phyloP scores from a whole-genome alignment of 169 alveolate species.

The Cryptosporidium muris region DNA sequence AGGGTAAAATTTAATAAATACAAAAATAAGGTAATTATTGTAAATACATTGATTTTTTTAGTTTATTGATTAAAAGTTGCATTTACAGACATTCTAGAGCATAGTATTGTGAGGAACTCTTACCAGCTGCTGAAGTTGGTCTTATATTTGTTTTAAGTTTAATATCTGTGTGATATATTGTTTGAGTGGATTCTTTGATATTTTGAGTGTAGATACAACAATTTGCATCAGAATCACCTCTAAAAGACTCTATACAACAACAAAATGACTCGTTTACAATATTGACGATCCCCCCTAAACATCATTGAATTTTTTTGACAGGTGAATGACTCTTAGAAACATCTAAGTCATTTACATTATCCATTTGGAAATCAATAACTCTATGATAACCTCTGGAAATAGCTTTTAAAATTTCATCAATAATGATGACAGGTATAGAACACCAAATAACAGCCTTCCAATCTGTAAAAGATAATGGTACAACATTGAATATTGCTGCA shows the following conservation, averaged over 20 bases:
- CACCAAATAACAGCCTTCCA: slow-evolving; percentile 94
- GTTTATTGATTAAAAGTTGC: background rate
- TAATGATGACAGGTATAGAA: slow-evolving; percentile 96
- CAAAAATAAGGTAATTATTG: no score
- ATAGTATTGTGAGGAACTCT: slow-evolving; percentile 46
- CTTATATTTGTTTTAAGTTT: slow-evolving; percentile 34
- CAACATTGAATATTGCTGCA: slow-evolving; percentile 91
- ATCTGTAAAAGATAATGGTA: slow-evolving; percentile 88
- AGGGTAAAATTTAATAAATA: no score
- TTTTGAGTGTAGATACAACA: slow-evolving; percentile 56
- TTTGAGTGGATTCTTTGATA: slow-evolving; percentile 21
- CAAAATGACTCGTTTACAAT: slow-evolving; percentile 51
- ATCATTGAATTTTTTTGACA: slow-evolving; percentile 40
- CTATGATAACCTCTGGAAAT: slow-evolving; percentile 83
- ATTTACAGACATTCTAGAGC: slow-evolving; percentile 59
- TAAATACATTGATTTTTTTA: no score
- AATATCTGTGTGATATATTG: slow-evolving; percentile 52
- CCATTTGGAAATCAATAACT: slow-evolving; percentile 51
- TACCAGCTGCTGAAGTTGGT: slow-evolving; percentile 65
- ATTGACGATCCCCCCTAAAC: slow-evolving; percentile 71
- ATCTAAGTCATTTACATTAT: background rate
- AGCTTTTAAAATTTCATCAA: slow-evolving; percentile 95
- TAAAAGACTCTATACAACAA: slow-evolving; percentile 56
- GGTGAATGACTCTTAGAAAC: background rate
- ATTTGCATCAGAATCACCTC: slow-evolving; percentile 59